These are phyloP conservation scores for Capsicum rhomboideum DNA, from an alignment of 257 asterid species.

Conservation along the genomic window DNA sequence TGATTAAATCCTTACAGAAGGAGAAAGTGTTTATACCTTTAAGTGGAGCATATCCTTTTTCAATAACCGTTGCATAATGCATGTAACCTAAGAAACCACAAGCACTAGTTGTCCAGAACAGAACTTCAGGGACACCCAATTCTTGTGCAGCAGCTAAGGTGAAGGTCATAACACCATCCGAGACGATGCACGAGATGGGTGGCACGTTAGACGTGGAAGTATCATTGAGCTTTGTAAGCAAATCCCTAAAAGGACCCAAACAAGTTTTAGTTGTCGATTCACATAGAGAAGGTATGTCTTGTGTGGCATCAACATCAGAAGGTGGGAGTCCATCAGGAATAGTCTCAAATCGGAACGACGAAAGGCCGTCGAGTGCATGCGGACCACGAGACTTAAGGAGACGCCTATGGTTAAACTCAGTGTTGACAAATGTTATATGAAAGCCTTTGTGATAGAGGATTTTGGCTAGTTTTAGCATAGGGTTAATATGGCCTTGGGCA, in stretches of 20 bases:
- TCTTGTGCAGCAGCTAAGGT: conserved; percentile 1
- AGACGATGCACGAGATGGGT: neutral
- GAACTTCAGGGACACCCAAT: neutral
- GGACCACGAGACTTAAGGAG: neutral
- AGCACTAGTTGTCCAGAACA: conserved; percentile 5
- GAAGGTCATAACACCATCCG: conserved; percentile 1
- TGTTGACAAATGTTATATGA: neutral
- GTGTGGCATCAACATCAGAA: neutral
- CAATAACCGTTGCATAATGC: neutral
- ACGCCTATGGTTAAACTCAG: neutral
- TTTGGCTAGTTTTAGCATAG: neutral
- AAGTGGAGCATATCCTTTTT: conserved; percentile 3
- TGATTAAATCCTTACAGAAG: no score
- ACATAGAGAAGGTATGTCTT: neutral
- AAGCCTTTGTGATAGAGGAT: neutral
- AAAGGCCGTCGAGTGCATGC: neutral
- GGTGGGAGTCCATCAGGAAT: neutral
- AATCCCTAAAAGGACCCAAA: neutral
- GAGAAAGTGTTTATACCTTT: neutral
- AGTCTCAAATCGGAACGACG: neutral
- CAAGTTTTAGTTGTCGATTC: neutral
- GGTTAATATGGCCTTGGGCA: conserved; percentile 4
- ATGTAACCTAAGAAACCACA: conserved; percentile 8
- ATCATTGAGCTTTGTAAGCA: neutral
- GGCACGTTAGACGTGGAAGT: neutral